Percentiles rank a stretch among this genome's conserved stretches.
Evolutionary conservation across 2,329 filamentous ascomycete species (phyloP).

Genomic region (Aspergillus brunneoviolaceus): DNA sequence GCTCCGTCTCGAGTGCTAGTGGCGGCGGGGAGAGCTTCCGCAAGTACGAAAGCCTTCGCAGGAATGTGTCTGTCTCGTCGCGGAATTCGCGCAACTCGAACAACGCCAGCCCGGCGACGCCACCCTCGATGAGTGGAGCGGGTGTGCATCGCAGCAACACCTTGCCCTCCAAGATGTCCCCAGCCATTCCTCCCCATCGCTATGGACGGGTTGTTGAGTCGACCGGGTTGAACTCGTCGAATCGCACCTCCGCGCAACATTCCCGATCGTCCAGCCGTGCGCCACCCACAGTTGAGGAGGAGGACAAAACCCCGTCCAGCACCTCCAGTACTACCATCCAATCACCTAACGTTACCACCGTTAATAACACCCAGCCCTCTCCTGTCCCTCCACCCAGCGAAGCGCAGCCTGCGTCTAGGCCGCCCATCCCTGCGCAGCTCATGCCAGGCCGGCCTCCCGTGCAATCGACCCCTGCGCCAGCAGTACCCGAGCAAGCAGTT

Average conservation of each 20-base stretch:
- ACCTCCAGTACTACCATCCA: constrained; percentile 11
- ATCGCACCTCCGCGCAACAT: constrained; percentile 30
- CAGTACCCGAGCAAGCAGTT: neutral
- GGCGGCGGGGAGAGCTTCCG: constrained; percentile 83
- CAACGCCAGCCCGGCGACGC: constrained; percentile 64
- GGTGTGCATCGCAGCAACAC: constrained; percentile 83
- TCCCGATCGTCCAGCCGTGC: constrained; percentile 33
- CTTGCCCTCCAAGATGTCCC: constrained; percentile 85
- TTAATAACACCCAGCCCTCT: neutral
- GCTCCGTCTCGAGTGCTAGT: constrained; percentile 85
- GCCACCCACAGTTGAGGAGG: constrained; percentile 15
- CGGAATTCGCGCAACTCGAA: constrained; percentile 75
- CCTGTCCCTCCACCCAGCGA: neutral
- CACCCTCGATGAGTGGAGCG: constrained; percentile 55
- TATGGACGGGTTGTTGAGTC: constrained; percentile 61
- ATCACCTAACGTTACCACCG: constrained; percentile 4
- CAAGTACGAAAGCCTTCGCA: constrained; percentile 71
- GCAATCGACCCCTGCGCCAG: neutral
- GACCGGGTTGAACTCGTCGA: constrained; percentile 46
- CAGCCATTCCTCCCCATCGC: constrained; percentile 65
- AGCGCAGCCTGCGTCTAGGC: neutral
- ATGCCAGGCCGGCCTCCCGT: neutral
- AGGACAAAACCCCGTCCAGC: constrained; percentile 15
- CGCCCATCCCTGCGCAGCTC: neutral
- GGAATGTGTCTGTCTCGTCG: constrained; percentile 93